Evolutionary conservation across 2,329 filamentous ascomycete genomes (phyloP).

Genomic region (Leptographium wingfieldii): DNA sequence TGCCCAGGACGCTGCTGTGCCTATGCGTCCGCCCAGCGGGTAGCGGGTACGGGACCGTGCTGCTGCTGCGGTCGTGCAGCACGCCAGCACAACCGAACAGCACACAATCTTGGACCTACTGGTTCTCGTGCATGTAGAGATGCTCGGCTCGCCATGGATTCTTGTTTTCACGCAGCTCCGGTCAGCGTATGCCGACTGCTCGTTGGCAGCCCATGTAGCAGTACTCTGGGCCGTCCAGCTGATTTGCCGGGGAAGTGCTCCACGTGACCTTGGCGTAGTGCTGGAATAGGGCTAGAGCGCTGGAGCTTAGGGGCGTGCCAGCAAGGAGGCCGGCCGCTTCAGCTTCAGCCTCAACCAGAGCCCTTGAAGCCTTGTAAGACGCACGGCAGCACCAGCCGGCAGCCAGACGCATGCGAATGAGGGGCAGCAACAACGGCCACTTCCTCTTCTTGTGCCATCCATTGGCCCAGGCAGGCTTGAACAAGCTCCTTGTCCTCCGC

Average conservation of each 20-base stretch:
- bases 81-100: background rate
- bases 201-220: background rate
- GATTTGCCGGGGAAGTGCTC: background rate
- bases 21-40: background rate
- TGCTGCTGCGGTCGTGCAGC: background rate
- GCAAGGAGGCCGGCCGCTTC: no score
- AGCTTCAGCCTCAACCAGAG: background rate
- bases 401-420: background rate
- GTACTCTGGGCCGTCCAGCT: background rate
- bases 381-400: no score
- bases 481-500: background rate
- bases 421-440: background rate
- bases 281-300: background rate
- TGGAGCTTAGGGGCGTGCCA: background rate
- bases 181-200: background rate
- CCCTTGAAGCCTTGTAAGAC: background rate
- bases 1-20: background rate
- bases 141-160: no score
- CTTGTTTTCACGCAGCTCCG: background rate
- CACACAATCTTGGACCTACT: no score
- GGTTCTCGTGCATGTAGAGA: no score
- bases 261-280: background rate
- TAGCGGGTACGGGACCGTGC: background rate
- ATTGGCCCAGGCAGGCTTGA: background rate
- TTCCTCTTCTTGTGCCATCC: background rate